A percentile compares a stretch with the other conserved stretches of the same genome.
These are phyloP conservation scores for Mortierella sp. DNA, from an alignment of 371 early-diverging fungal genomes.

Conservation along the genomic window DNA sequence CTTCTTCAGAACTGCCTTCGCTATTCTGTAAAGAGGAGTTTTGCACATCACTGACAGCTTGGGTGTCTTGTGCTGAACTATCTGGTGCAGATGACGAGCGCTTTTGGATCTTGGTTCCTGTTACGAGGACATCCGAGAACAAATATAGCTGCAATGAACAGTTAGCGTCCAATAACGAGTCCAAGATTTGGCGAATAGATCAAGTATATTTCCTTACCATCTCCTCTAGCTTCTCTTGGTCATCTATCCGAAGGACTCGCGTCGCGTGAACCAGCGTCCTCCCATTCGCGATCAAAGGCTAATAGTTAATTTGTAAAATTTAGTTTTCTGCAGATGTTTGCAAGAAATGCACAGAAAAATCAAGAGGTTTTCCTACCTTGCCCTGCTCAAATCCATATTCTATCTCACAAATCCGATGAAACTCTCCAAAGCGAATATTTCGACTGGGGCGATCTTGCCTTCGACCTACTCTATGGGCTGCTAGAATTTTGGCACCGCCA, in stretches of 20 bases:
- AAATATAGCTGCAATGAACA: constrained; percentile 27
- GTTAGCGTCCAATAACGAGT: neutral
- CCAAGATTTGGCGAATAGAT: neutral
- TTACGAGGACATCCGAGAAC: constrained; percentile 51
- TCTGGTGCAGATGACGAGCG: neutral
- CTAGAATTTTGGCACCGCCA: constrained; percentile 50
- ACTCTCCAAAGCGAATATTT: constrained; percentile 51
- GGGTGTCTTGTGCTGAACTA: neutral
- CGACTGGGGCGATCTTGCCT: constrained; percentile 48
- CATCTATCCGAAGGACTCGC: constrained; percentile 22
- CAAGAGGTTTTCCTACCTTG: constrained; percentile 25
- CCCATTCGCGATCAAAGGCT: constrained; percentile 53
- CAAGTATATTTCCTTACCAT: constrained; percentile 23
- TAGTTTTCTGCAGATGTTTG: no score
- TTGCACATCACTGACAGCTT: neutral
- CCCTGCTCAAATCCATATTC: constrained; percentile 50
- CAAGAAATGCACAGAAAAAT: neutral
- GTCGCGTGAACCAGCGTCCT: constrained; percentile 32
- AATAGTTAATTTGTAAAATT: neutral
- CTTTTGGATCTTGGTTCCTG: constrained; percentile 38
- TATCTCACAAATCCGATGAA: constrained; percentile 55
- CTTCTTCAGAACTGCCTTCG: no score
- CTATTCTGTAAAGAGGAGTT: no score
- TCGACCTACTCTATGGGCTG: constrained; percentile 37
- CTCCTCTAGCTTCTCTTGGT: constrained; percentile 25